Base-by-base conservation (phyloP, 352 stramenopile species). In the Phytopythium kandeliae region DNA sequence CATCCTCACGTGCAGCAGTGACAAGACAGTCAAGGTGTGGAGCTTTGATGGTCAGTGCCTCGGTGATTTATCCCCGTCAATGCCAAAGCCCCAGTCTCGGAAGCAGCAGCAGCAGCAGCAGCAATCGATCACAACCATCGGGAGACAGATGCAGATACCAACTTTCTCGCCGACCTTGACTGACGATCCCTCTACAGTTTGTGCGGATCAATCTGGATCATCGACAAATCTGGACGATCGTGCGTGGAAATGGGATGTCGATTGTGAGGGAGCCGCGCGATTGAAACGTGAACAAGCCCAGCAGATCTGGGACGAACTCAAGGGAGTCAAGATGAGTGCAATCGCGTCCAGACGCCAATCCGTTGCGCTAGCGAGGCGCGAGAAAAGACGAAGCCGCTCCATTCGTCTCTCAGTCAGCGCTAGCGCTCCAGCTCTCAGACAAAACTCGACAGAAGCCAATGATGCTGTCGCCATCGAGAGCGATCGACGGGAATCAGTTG, bases 1-100 rank as follows among this genome's bases (percentile, higher is more conserved):
- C 0, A 65, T 92, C 1, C 51, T 87, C 15, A 85, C 74, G 13
- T 92, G 81, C 17, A 78, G 72, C 3, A 76, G 70, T 24, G 81
- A 92, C 40, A 85, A 84, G 47, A 67, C 59, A 0, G 65, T 82
- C 11, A 59, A 72, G n/a, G 45, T 87, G 17, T 92, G 81, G 81
- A 57, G 63, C 0, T 76, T 89, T 24, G 52, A 73, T 28, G 78
- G 78, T 2, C 37, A 59, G 9, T 62, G 41, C 22, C 38, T 82
- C 12, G 81, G 81, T 0, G 63, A 58, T 36, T 52, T 91, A 55
- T 36, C 47, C 34, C 34, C 55, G 24, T 45, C 44, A 22, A 13
- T 33, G 4, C 46, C 43, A 26, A 60, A 55, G 42, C 12, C 48
- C 19, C 51, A 45, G 12, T n/a, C 48, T 15, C 21, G 1, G n/a